These are phyloP conservation scores for Fragaria ananassa DNA, from an alignment of 306 rosid species.

Conservation along the genomic window DNA sequence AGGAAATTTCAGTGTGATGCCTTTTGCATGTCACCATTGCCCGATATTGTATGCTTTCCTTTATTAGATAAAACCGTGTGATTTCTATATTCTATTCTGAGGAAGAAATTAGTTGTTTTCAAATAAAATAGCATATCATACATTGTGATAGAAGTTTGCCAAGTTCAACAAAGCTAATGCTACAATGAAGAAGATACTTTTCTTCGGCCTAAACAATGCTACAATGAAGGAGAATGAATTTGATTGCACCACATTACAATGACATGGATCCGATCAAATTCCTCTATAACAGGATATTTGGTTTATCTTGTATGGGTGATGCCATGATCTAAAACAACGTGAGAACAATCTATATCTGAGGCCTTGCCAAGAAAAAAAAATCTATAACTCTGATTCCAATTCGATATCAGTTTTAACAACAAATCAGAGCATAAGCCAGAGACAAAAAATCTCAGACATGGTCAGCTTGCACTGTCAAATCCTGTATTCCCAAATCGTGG, in stretches of 20 bases:
- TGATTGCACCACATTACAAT: neutral
- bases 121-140: neutral
- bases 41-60: neutral
- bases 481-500: slow-evolving; percentile 87
- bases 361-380: neutral
- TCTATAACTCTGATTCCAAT: neutral
- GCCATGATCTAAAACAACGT: neutral
- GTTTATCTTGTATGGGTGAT: neutral
- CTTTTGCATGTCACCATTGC: neutral
- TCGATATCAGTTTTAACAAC: neutral
- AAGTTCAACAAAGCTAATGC: neutral
- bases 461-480: slow-evolving; percentile 77
- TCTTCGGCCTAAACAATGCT: neutral
- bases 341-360: neutral
- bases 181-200: neutral
- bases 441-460: slow-evolving; percentile 34
- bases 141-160: neutral
- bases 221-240: neutral
- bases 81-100: no score
- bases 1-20: neutral
- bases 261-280: neutral
- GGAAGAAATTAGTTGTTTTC: neutral
- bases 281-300: neutral
- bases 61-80: no score
- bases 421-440: neutral